These are phyloP conservation scores for Solanum lycopersicoides DNA, from an alignment of 257 asterid genomes.

Conservation along the genomic window DNA sequence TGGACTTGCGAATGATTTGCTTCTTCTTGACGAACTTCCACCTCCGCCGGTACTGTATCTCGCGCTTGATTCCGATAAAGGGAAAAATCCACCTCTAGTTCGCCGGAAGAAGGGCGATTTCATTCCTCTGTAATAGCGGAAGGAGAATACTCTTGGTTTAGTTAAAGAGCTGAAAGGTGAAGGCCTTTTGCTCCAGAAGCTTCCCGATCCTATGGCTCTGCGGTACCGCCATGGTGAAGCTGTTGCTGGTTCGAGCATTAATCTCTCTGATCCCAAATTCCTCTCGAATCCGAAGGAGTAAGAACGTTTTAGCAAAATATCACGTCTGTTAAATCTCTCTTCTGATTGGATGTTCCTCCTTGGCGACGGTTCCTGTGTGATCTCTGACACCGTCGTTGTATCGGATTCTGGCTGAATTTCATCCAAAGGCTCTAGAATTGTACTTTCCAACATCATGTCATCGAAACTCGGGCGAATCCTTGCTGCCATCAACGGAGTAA, in stretches of 20 bases:
- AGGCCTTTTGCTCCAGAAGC: conserved; percentile 75
- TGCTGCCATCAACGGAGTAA: conserved; percentile 82
- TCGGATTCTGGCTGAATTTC: conserved; percentile 48
- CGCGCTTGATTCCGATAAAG: conserved; percentile 65
- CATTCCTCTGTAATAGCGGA: conserved; percentile 80
- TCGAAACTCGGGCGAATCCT: conserved; percentile 85
- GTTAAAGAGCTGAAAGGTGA: conserved; percentile 75
- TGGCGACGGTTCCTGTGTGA: conserved; percentile 50
- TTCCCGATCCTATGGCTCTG: conserved; percentile 41
- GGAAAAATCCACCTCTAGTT: conserved; percentile 50
- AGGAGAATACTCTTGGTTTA: conserved; percentile 71
- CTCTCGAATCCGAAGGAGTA: conserved; percentile 90
- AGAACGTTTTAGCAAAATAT: conserved; percentile 74
- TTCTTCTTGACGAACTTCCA: conserved; percentile 57
- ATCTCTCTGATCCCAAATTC: conserved; percentile 71
- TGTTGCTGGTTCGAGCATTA: conserved; percentile 59
- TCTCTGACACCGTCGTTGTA: conserved; percentile 22
- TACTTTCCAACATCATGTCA: conserved; percentile 49
- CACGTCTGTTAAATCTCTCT: conserved; percentile 56
- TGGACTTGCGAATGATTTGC: conserved; percentile 88
- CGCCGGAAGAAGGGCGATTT: conserved; percentile 88
- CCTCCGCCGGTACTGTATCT: conserved; percentile 46
- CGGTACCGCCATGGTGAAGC: conserved; percentile 93
- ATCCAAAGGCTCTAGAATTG: conserved; percentile 43
- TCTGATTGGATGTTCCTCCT: conserved; percentile 48